Percentiles rank a stretch among this genome's conserved stretches.
These are phyloP conservation scores for Tolypocladium guangdongense DNA, from an alignment of 2,329 filamentous ascomycete genomes.

Conservation along the genomic window DNA sequence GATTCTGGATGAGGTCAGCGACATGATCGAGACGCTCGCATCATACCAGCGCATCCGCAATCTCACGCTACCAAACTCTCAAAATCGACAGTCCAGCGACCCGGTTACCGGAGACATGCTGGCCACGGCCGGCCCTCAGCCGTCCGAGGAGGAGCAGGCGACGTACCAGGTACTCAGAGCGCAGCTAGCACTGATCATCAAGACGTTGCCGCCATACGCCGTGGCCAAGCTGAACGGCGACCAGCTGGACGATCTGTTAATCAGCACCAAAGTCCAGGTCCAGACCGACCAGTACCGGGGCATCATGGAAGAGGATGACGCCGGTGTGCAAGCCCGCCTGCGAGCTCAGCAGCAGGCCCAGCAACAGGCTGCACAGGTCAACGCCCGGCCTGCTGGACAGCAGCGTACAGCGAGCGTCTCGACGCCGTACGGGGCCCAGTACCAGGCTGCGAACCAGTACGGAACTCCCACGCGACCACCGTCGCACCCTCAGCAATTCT, in stretches of 20 bases:
- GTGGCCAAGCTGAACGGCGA: constrained; percentile 81
- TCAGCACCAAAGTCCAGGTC: constrained; percentile 68
- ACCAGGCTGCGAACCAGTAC: constrained; percentile 32
- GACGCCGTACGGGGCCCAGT: constrained; percentile 32
- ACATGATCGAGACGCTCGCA: constrained; percentile 63
- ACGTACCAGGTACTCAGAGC: constrained; percentile 66
- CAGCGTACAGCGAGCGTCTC: constrained; percentile 28
- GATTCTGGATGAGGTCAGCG: constrained; percentile 60
- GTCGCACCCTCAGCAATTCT: constrained; percentile 33
- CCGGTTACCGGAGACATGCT: constrained; percentile 58
- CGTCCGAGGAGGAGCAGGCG: constrained; percentile 48
- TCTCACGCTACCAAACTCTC: constrained; percentile 53
- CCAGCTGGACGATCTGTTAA: constrained; percentile 70
- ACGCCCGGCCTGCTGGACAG: constrained; percentile 24
- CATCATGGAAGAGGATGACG: constrained; percentile 74
- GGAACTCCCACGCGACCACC: constrained; percentile 35
- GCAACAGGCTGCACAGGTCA: constrained; percentile 15
- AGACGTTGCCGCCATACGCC: constrained; percentile 69
- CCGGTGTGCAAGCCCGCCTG: constrained; percentile 40
- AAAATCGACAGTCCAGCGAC: constrained; percentile 48
- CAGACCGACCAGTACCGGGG: constrained; percentile 65
- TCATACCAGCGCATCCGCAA: constrained; percentile 75
- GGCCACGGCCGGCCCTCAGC: constrained; percentile 54
- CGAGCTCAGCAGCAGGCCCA: constrained; percentile 25
- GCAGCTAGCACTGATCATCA: constrained; percentile 63